These are phyloP conservation scores for Gastrolobium bilobum DNA, from an alignment of 306 rosid genomes.

Conservation along the genomic window DNA sequence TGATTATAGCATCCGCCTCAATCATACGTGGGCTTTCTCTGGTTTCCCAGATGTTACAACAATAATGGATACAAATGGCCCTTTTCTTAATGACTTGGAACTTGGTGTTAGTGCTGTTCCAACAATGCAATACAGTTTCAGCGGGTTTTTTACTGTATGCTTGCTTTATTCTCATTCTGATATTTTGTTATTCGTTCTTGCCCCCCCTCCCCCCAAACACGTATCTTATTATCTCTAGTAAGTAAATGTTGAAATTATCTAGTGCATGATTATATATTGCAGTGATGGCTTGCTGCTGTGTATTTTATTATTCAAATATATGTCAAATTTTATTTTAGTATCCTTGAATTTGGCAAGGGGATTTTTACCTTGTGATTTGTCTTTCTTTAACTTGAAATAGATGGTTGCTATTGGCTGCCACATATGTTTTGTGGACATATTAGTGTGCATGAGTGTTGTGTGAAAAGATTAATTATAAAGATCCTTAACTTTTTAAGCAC, in stretches of 20 bases:
- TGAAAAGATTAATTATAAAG: background rate
- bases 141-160: constrained; percentile 96
- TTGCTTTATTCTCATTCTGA: constrained; percentile 47
- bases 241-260: constrained; percentile 12
- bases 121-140: constrained; percentile 94
- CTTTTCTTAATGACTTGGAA: constrained; percentile 90
- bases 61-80: constrained; percentile 96
- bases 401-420: background rate
- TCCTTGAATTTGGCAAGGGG: constrained; percentile 1
- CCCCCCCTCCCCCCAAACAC: background rate
- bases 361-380: constrained; percentile 32
- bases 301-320: constrained; percentile 24
- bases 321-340: constrained; percentile 22
- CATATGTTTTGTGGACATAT: background rate
- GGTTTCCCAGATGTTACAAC: constrained; percentile 94
- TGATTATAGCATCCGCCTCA: constrained; percentile 96
- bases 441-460: background rate
- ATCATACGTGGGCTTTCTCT: constrained; percentile 98
- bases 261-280: constrained; percentile 12
- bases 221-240: constrained; percentile 14
- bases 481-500: background rate
- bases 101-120: constrained; percentile 78
- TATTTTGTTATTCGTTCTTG: constrained; percentile 34
- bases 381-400: background rate
- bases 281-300: constrained; percentile 23